Evolutionary conservation across 768 basidiomycete genomes (phyloP).

Genomic region (Suillus subaureus): DNA sequence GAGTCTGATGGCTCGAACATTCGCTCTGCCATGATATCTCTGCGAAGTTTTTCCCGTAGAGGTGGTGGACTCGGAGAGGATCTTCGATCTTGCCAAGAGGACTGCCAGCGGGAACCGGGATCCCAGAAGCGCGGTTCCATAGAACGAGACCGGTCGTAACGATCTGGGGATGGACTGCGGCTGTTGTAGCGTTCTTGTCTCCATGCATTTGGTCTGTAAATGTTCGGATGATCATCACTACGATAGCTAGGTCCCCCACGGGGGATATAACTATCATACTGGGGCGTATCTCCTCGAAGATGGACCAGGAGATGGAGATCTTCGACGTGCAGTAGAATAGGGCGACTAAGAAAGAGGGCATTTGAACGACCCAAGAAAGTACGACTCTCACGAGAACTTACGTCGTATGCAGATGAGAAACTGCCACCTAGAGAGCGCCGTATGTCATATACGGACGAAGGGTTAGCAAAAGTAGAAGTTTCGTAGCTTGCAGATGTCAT

Average conservation of each 20-base stretch:
- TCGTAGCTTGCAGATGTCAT: conserved; percentile 29
- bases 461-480: conserved; percentile 26
- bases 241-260: conserved; percentile 38
- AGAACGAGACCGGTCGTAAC: conserved; percentile 43
- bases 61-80: conserved; percentile 40
- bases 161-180: conserved; percentile 57
- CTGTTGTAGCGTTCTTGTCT: conserved; percentile 39
- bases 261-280: conserved; percentile 57
- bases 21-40: conserved; percentile 47
- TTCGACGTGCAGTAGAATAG: conserved; percentile 39
- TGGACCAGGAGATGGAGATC: conserved; percentile 52
- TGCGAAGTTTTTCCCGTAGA: conserved; percentile 33
- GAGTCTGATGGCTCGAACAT: conserved; percentile 74
- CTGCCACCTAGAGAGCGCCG: conserved; percentile 28
- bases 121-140: conserved; percentile 51
- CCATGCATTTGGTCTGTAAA: conserved; percentile 45
- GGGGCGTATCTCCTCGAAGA: conserved; percentile 42
- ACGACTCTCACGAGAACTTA: conserved; percentile 23
- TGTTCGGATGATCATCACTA: conserved; percentile 41
- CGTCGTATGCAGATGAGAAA: conserved; percentile 30
- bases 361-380: conserved; percentile 9
- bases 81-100: conserved; percentile 45
- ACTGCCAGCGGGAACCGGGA: conserved; percentile 44
- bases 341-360: conserved; percentile 19
- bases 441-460: conserved; percentile 27